Base-by-base conservation (phyloP, 139 green algal genomes). In the Pleodorina starrii region DNA sequence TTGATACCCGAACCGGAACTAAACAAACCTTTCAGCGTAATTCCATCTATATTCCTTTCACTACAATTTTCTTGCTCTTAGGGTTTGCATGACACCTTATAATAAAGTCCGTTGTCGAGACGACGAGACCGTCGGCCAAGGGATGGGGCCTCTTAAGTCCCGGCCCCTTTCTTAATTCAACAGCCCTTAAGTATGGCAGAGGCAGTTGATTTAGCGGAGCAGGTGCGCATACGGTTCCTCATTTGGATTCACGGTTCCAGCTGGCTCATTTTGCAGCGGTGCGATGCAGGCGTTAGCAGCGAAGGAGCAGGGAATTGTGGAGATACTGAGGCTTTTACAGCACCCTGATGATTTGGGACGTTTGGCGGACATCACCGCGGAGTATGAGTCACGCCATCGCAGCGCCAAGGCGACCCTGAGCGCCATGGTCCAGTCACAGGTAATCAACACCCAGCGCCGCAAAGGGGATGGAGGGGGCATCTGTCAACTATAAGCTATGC, bases 371-470 rank as follows among this genome's bases (percentile, higher is more conserved):
- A 83, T 89, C 50, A 82, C 71, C 0, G 48, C 69, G 21, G 84
- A 89, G 48, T 89, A 84, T 74, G 84, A 89, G 38, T 73, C 71
- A 3, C 69, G 73, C 10, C 85, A 85, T 27, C 75, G 95, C 73
- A 84, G 60, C 23, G 93, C 92, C 76, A 95, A 94, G 83, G 73
- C 76, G 10, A 91, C 91, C 36, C 92, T 96, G 11, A 95, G 92
- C 73, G 75, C 93, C 1, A 93, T 92, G 5, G 90, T 96, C 32
- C 86, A 91, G 32, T 84, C 90, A 21, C 94, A 96, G 89, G 85
- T 90, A 29, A 38, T 36, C 27, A n/a, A n/a, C 2, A 17, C 2
- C 17, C 32, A 2, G 3, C 12, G 50, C 6, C 16, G 19, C 29
- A n/a, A 5, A 10, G 29, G 27, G 10, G 50, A 43, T 27, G 46